Conservation (phyloP, 1,139 yeast genomes). For the Pichia sp. region DNA sequence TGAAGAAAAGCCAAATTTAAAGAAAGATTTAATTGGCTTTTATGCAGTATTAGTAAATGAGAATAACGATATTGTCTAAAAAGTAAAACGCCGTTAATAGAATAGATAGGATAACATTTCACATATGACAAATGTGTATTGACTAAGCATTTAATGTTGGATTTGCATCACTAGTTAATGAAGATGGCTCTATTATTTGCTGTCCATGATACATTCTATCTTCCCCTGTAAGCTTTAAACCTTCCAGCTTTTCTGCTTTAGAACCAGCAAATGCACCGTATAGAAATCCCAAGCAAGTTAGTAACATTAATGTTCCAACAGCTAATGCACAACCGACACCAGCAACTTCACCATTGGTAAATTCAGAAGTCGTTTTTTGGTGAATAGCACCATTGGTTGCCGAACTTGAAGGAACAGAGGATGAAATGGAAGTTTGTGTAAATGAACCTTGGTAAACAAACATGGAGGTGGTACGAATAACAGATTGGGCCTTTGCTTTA, state of each 20-base stretch:
- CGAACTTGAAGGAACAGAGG: constrained; percentile 20
- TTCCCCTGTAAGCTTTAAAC: constrained; percentile 39
- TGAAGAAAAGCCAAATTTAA: too few species aligned
- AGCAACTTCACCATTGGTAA: constrained; percentile 69
- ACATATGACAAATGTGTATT: too few species aligned
- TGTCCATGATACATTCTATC: constrained; percentile 38
- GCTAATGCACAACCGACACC: constrained; percentile 87
- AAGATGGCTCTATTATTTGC: constrained; percentile 62
- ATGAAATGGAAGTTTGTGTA: constrained; percentile 19
- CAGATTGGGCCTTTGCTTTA: constrained; percentile 32
- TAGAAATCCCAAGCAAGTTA: constrained; percentile 58
- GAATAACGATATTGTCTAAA: too few species aligned
- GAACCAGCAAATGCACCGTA: constrained; percentile 45
- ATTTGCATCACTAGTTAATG: constrained; percentile 29
- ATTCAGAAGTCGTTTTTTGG: constrained; percentile 24
- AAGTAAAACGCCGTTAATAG: too few species aligned
- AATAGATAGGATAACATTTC: too few species aligned
- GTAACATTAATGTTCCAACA: constrained; percentile 63
- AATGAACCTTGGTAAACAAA: constrained; percentile 25
- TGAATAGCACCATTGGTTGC: constrained; percentile 12
- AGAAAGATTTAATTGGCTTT: too few species aligned
- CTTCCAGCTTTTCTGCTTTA: constrained; percentile 27
- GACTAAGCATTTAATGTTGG: not conserved
- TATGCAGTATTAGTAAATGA: too few species aligned
- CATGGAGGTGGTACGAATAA: constrained; percentile 29